Percentiles rank a stretch among this genome's conserved stretches.
These are phyloP conservation scores for Rhizoclosmatium sp. DNA, from an alignment of 192 early-diverging fungal species.

Conservation along the genomic window DNA sequence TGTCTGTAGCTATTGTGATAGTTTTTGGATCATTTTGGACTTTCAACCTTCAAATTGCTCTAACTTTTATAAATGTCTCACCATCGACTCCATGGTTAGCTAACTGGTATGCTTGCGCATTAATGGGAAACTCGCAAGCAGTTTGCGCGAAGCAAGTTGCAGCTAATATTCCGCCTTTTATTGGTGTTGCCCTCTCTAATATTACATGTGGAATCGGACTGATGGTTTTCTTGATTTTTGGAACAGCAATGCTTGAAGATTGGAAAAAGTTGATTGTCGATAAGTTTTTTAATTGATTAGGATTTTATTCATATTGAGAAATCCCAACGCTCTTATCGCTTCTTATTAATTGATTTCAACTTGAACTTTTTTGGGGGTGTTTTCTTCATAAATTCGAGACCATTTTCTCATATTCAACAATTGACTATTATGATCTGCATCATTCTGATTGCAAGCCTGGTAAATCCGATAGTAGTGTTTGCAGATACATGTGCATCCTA, in stretches of 20 bases:
- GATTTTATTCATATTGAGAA: neutral
- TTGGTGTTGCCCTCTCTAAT: neutral
- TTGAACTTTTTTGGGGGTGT: no score
- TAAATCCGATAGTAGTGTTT: neutral
- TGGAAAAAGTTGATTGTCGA: slow-evolving; percentile 8
- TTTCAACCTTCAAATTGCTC: neutral
- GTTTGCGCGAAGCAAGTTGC: neutral
- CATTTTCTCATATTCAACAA: no score
- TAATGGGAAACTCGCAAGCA: neutral
- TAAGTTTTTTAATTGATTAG: neutral
- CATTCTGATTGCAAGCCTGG: no score
- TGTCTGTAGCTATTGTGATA: neutral
- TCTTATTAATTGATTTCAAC: neutral
- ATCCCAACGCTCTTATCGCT: neutral
- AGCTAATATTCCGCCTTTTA: neutral
- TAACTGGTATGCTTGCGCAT: neutral
- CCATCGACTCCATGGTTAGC: neutral
- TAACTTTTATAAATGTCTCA: neutral
- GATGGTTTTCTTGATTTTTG: neutral
- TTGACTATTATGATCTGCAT: no score
- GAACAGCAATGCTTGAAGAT: neutral
- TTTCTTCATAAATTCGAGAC: no score
- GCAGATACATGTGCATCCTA: neutral
- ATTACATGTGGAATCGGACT: neutral
- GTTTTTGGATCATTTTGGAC: slow-evolving; percentile 7